These are phyloP conservation scores for Usnea hakonensis DNA, from an alignment of 495 filamentous ascomycete species.

Conservation along the genomic window DNA sequence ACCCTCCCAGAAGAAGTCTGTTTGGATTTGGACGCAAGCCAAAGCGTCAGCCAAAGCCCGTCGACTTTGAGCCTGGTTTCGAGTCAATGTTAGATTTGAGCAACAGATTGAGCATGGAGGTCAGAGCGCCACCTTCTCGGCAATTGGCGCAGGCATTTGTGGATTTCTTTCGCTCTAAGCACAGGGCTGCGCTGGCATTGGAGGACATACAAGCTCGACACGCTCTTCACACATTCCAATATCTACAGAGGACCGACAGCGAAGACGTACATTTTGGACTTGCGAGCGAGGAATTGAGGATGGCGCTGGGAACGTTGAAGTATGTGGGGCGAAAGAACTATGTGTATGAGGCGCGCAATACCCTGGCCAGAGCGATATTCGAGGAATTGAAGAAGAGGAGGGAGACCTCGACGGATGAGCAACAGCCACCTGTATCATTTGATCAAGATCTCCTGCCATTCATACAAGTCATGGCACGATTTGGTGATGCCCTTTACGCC, in stretches of 20 bases:
- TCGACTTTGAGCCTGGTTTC: slow-evolving; percentile 54
- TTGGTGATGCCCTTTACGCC: slow-evolving; percentile 54
- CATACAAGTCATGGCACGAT: slow-evolving; percentile 48
- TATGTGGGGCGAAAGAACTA: slow-evolving; percentile 18
- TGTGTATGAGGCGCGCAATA: slow-evolving; percentile 37
- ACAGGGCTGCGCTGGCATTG: slow-evolving; percentile 39
- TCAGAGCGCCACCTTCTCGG: slow-evolving; percentile 49
- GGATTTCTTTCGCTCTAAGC: slow-evolving; percentile 54
- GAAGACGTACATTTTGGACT: slow-evolving; percentile 36
- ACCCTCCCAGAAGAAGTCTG: slow-evolving; percentile 42
- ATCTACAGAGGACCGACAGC: slow-evolving; percentile 42
- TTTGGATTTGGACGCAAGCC: slow-evolving; percentile 52
- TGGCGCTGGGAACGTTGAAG: slow-evolving; percentile 32
- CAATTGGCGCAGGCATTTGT: slow-evolving; percentile 57
- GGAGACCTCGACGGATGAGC: slow-evolving; percentile 27
- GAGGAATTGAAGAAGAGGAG: slow-evolving; percentile 38
- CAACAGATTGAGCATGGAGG: slow-evolving; percentile 36
- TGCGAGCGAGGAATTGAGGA: slow-evolving; percentile 44
- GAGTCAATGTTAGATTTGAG: slow-evolving; percentile 46
- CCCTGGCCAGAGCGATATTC: slow-evolving; percentile 51
- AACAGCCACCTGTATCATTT: slow-evolving; percentile 27
- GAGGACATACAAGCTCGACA: slow-evolving; percentile 54
- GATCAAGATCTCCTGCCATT: slow-evolving; percentile 41
- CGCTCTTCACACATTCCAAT: slow-evolving; percentile 47
- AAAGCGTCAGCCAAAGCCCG: slow-evolving; percentile 42